Evolutionary conservation across 305 asterid species (phyloP).

Genomic region (Solanum hybrid): DNA sequence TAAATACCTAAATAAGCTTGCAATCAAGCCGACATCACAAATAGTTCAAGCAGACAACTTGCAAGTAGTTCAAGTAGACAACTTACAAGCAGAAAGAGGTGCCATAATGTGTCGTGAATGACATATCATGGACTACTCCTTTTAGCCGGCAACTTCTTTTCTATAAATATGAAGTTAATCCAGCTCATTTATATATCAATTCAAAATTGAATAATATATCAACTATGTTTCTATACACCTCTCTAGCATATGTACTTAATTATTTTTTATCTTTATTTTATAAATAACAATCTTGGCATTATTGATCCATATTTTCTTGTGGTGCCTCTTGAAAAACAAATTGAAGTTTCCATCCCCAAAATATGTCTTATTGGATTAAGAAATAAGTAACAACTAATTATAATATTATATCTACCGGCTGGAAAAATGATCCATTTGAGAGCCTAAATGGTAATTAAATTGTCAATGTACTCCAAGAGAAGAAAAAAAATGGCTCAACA

Average conservation of each 20-base stretch:
- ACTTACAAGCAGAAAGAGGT: neutral
- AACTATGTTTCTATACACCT: no score
- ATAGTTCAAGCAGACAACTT: neutral
- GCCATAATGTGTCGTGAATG: neutral
- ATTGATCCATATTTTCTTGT: neutral
- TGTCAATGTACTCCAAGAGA: neutral
- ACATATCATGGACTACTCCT: neutral
- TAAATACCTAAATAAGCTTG: neutral
- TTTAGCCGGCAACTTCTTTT: neutral
- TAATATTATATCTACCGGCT: no score
- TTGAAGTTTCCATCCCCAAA: neutral
- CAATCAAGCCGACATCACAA: neutral
- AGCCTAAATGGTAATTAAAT: neutral
- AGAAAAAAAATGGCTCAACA: neutral
- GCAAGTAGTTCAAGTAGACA: neutral
- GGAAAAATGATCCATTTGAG: neutral
- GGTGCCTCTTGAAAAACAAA: neutral
- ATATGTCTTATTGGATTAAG: neutral
- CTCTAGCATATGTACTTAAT: neutral
- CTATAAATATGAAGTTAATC: no score
- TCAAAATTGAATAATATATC: neutral
- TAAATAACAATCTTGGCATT: neutral
- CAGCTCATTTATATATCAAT: neutral
- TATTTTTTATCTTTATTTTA: no score
- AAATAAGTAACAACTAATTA: no score